Conservation (phyloP, 2,329 filamentous ascomycete species). For the Xylaria sp. region DNA sequence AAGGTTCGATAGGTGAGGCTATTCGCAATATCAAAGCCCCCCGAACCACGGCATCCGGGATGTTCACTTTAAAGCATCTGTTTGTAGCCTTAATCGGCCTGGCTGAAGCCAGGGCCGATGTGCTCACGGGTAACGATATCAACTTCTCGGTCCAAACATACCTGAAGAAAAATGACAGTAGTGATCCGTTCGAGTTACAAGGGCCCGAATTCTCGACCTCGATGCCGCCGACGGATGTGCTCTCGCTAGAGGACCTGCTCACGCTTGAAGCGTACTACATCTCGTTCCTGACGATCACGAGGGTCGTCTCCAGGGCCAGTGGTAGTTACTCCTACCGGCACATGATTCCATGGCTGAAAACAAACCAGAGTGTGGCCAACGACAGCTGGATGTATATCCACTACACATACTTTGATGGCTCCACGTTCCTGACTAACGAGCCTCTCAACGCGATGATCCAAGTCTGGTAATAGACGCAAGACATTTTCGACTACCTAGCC, state of each 20-base stretch:
- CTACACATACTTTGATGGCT: background rate
- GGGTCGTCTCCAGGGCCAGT: background rate
- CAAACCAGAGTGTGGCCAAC: background rate
- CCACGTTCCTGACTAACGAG: background rate
- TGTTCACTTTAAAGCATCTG: background rate
- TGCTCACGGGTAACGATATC: background rate
- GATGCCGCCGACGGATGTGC: background rate
- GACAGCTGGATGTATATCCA: background rate
- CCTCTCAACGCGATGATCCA: background rate
- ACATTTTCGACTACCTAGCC: background rate
- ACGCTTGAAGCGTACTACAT: background rate
- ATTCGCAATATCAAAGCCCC: background rate
- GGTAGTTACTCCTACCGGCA: background rate
- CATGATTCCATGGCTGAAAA: background rate
- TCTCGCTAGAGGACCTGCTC: background rate
- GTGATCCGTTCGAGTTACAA: background rate
- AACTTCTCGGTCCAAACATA: background rate
- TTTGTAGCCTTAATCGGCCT: background rate
- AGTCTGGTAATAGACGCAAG: background rate
- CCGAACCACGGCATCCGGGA: background rate
- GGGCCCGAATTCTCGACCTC: background rate
- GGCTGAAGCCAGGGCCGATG: background rate
- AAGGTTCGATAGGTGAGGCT: background rate
- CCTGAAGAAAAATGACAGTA: background rate
- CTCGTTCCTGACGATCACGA: background rate